Evolutionary conservation across 768 basidiomycete genomes (phyloP).

Genomic region (Xerocomellus dryophilus): DNA sequence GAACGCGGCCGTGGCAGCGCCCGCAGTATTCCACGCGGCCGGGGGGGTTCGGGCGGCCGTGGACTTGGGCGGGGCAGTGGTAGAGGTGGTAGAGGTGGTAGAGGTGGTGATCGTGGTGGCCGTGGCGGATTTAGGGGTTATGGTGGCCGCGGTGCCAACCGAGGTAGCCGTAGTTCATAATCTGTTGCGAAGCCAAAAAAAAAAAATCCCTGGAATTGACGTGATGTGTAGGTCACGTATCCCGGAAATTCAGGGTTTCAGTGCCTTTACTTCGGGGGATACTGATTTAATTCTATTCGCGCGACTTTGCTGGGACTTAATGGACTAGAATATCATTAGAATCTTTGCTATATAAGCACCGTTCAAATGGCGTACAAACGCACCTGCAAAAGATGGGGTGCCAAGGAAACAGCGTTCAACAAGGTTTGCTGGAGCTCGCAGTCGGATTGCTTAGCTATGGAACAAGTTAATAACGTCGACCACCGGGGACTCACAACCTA

Average conservation of each 20-base stretch:
- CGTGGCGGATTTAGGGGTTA: constrained; percentile 49
- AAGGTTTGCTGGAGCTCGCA: constrained; percentile 26
- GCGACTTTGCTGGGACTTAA: constrained; percentile 51
- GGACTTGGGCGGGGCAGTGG: constrained; percentile 37
- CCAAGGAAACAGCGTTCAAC: constrained; percentile 38
- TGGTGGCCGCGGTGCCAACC: constrained; percentile 39
- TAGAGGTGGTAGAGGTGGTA: constrained; percentile 38
- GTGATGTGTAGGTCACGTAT: not conserved
- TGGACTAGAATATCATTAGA: constrained; percentile 34
- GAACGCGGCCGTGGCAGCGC: constrained; percentile 45
- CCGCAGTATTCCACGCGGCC: constrained; percentile 26
- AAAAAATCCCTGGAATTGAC: not conserved
- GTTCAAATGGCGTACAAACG: constrained; percentile 4
- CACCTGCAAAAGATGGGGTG: constrained; percentile 54
- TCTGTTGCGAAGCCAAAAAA: not conserved
- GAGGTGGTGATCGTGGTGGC: constrained; percentile 40
- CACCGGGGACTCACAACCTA: constrained; percentile 1
- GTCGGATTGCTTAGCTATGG: constrained; percentile 22
- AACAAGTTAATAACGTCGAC: constrained; percentile 1
- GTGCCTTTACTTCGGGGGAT: constrained; percentile 47
- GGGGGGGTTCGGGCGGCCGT: constrained; percentile 28
- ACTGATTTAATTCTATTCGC: constrained; percentile 44
- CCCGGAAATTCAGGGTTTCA: constrained; percentile 39
- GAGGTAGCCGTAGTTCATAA: constrained; percentile 53
- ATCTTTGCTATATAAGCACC: not conserved